Percentiles rank a stretch among this genome's conserved stretches.
Conservation (phyloP, 2,329 filamentous ascomycete species). For the Scolecobasidium constrictum region DNA sequence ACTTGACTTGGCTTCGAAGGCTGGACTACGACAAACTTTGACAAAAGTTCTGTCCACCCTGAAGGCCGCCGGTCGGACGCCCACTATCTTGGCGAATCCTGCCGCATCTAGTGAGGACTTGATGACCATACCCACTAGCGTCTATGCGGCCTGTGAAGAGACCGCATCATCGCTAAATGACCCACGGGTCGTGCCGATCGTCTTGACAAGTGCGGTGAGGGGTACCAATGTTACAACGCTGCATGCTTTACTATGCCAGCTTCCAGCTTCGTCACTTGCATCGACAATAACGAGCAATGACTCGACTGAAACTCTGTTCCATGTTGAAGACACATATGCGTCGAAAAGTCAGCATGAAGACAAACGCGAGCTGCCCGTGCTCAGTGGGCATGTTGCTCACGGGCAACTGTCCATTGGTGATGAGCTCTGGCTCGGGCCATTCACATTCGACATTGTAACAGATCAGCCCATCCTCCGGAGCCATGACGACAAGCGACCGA, state of each 20-base stretch:
- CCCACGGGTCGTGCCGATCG: conserved; percentile 59
- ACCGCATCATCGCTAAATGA: conserved; percentile 43
- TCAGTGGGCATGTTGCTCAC: conserved; percentile 76
- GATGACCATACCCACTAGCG: conserved; percentile 43
- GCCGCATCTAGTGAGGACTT: conserved; percentile 32
- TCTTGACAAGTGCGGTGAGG: conserved; percentile 78
- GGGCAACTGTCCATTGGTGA: conserved; percentile 71
- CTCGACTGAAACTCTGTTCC: conserved; percentile 75
- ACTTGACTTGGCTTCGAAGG: conserved; percentile 70
- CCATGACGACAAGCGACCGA: conserved; percentile 14
- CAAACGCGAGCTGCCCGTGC: conserved; percentile 36
- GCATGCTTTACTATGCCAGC: conserved; percentile 66
- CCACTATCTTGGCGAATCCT: conserved; percentile 42
- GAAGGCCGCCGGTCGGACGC: conserved; percentile 63
- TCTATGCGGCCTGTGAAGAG: conserved; percentile 47
- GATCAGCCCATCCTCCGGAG: conserved; percentile 15
- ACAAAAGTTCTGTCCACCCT: conserved; percentile 64
- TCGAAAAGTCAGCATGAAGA: conserved; percentile 30
- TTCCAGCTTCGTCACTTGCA: conserved; percentile 61
- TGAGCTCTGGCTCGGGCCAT: conserved; percentile 68
- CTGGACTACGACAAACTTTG: conserved; percentile 58
- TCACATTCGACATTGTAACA: conserved; percentile 17
- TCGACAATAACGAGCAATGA: too few species aligned
- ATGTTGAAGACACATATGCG: conserved; percentile 83
- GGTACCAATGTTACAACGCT: conserved; percentile 71